Conservation (phyloP, 2,329 filamentous ascomycete genomes). For the Thyridium curvatum region DNA sequence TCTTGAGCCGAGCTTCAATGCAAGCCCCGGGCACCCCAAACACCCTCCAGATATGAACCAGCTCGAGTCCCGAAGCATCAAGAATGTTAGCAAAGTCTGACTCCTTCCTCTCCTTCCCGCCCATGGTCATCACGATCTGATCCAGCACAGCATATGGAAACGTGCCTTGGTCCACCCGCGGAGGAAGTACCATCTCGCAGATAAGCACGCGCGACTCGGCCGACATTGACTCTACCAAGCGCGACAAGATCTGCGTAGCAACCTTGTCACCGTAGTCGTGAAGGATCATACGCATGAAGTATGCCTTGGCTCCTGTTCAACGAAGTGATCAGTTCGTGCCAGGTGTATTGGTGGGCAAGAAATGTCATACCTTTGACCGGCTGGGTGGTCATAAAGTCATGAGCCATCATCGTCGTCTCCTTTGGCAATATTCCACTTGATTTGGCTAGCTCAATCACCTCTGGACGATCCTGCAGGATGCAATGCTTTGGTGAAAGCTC, state of each 20-base stretch:
- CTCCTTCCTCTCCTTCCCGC: constrained; percentile 23
- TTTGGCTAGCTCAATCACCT: constrained; percentile 17
- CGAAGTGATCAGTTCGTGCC: too few relatives aligned
- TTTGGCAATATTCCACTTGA: constrained; percentile 10
- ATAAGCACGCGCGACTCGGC: constrained; percentile 19
- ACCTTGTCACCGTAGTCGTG: constrained; percentile 22
- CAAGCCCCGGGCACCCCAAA: constrained; percentile 10
- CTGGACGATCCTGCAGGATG: constrained; percentile 18
- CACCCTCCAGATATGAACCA: constrained; percentile 14
- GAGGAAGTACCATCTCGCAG: constrained; percentile 23
- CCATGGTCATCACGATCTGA: constrained; percentile 25
- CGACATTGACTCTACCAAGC: constrained; percentile 19
- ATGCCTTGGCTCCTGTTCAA: constrained; percentile 22
- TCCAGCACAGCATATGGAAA: constrained; percentile 22
- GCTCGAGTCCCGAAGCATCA: constrained; percentile 19
- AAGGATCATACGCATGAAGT: constrained; percentile 26
- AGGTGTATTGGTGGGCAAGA: neutral
- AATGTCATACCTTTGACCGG: constrained; percentile 18
- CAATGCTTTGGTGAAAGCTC: constrained; percentile 14
- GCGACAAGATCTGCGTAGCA: constrained; percentile 18
- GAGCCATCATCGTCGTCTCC: constrained; percentile 13
- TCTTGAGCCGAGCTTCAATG: constrained; percentile 12
- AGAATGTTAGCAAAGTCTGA: constrained; percentile 19
- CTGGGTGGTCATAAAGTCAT: constrained; percentile 22
- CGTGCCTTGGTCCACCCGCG: constrained; percentile 19